Conservation (phyloP, 148 eudicot genomes). For the Chenopodium berlandieri region DNA sequence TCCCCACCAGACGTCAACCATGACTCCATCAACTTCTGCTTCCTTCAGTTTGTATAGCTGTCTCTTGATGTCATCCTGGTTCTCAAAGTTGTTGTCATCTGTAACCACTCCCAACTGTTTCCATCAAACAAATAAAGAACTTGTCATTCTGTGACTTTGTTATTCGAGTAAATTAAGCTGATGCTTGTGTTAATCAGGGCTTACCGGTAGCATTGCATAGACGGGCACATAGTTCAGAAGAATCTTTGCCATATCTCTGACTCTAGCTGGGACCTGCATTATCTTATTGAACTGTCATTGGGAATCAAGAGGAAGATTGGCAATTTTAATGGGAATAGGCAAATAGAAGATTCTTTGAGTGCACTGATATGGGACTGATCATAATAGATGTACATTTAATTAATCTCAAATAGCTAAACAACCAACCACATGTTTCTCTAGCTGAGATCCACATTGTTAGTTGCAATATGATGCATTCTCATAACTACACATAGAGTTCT, state of each 20-base stretch:
- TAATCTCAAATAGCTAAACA: too few relatives aligned
- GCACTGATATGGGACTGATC: neutral
- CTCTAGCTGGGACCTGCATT: slow-evolving; percentile 37
- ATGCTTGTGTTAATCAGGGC: neutral
- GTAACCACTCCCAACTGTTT: slow-evolving; percentile 52
- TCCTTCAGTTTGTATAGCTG: slow-evolving; percentile 53
- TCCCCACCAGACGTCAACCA: slow-evolving; percentile 97
- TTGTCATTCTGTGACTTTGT: neutral
- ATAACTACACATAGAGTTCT: too few relatives aligned
- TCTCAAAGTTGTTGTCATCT: slow-evolving; percentile 41
- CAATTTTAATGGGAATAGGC: neutral
- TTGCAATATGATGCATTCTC: neutral
- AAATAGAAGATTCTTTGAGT: neutral
- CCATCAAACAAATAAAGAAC: neutral
- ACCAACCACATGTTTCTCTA: too few relatives aligned
- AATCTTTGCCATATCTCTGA: slow-evolving; percentile 34
- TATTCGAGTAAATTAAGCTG: neutral
- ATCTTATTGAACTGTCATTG: neutral
- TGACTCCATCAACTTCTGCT: slow-evolving; percentile 74
- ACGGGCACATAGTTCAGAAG: slow-evolving; percentile 75
- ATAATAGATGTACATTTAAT: too few relatives aligned
- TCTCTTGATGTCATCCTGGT: slow-evolving; percentile 39
- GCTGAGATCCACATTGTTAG: too few relatives aligned
- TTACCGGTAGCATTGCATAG: slow-evolving; percentile 82
- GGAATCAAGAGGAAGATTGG: neutral